Evolutionary conservation across 768 basidiomycete species (phyloP).

Genomic region (Gelatoporia subvermispora): DNA sequence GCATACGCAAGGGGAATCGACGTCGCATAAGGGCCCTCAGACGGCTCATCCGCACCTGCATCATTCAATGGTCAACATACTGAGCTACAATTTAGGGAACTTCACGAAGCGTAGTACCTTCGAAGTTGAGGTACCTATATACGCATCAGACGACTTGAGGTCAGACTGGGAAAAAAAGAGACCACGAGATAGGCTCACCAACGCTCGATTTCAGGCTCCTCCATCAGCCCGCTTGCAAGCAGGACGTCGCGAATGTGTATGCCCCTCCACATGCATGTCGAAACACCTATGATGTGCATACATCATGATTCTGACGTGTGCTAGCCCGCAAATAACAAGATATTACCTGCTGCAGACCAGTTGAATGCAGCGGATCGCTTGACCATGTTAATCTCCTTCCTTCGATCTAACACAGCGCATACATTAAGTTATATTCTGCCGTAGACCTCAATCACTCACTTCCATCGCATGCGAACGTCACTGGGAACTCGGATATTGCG

Average conservation of each 20-base stretch:
- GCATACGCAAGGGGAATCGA: conserved; percentile 18
- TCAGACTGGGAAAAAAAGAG: neutral
- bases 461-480: conserved; percentile 18
- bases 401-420: conserved; percentile 6
- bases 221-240: conserved; percentile 10
- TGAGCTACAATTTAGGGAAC: too few species aligned
- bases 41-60: conserved; percentile 15
- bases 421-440: neutral
- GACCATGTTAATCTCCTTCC: conserved; percentile 18
- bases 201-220: conserved; percentile 12
- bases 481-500: conserved; percentile 8
- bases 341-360: conserved; percentile 8
- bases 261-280: conserved; percentile 16
- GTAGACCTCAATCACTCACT: conserved; percentile 4
- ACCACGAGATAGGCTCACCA: conserved; percentile 6
- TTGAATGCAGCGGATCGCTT: conserved; percentile 13
- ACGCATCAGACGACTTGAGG: neutral
- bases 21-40: conserved; percentile 15
- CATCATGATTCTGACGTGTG: neutral
- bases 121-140: conserved; percentile 11
- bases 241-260: conserved; percentile 16
- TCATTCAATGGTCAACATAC: neutral
- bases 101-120: neutral
- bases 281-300: conserved; percentile 4
- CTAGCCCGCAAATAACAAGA: neutral